Evolutionary conservation across 2,329 filamentous ascomycete species (phyloP).

Genomic region (Hypoxylon sp.): DNA sequence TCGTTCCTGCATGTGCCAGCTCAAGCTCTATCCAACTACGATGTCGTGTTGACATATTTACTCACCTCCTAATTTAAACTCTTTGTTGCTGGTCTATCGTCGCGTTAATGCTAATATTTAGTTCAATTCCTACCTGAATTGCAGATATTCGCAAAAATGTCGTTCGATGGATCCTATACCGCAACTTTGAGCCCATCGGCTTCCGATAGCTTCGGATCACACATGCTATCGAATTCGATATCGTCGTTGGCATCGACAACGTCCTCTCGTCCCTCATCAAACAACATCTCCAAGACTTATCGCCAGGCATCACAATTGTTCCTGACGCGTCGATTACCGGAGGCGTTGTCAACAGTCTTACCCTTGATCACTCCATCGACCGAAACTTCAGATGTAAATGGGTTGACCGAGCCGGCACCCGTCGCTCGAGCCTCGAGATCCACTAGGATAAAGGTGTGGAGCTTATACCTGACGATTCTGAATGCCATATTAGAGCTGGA

Average conservation of each 20-base stretch:
- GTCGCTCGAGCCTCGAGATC: slow-evolving; percentile 84
- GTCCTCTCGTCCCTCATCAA: slow-evolving; percentile 71
- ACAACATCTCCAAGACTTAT: slow-evolving; percentile 90
- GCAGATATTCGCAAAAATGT: slow-evolving; percentile 54
- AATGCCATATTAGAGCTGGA: slow-evolving; percentile 93
- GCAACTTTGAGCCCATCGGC: slow-evolving; percentile 61
- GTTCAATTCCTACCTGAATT: slow-evolving; percentile 30
- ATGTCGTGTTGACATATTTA: slow-evolving; percentile 35
- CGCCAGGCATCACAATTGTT: slow-evolving; percentile 95
- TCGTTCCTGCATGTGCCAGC: slow-evolving; percentile 39
- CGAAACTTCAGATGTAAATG: slow-evolving; percentile 61
- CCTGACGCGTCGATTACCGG: slow-evolving; percentile 90
- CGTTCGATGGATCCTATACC: slow-evolving; percentile 59
- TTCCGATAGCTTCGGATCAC: slow-evolving; percentile 63
- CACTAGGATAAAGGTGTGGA: slow-evolving; percentile 96
- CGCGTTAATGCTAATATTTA: slow-evolving; percentile 32
- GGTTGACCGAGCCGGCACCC: slow-evolving; percentile 71
- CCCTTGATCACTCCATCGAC: slow-evolving; percentile 78
- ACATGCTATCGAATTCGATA: slow-evolving; percentile 73
- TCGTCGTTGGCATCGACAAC: slow-evolving; percentile 75
- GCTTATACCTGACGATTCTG: slow-evolving; percentile 91
- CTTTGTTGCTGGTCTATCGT: slow-evolving; percentile 19
- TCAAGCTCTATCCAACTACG: slow-evolving; percentile 6
- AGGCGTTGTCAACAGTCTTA: slow-evolving; percentile 86
- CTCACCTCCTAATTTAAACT: slow-evolving; percentile 20